Base-by-base conservation (phyloP, 2,329 filamentous ascomycete genomes). In the Chalaropsis thielavioides region DNA sequence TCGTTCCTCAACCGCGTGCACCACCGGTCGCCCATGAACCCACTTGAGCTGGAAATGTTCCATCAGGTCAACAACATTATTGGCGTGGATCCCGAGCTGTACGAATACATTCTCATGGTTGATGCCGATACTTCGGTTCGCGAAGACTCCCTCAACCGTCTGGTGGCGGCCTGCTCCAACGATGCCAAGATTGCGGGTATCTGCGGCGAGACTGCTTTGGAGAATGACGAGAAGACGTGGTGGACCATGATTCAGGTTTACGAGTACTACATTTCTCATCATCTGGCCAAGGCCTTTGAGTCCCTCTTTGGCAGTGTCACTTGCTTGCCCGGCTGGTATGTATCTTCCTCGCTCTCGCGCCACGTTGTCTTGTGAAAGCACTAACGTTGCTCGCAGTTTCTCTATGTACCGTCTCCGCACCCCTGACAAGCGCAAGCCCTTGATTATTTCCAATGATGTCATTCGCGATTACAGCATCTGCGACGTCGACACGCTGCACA, bases 161-260 rank as follows among this genome's bases (percentile, higher is more conserved):
- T 99, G 4, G 92, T 99, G 19, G 90, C 94, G 66, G 89, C 89
- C 62, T 99, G 92, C 76, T 87, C 90, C 69, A 92, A 96, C 72
- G 90, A 99, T 74, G 87, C 90, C 40, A 96, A 95, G 78, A 96
- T 99, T 77, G 91, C 90, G 27, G 94, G 92, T 76, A 96, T 97
- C 68, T 99, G 94, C 74, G 94, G 94, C 73, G 94, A 99, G 75
- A 99, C 94, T 1, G 94, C 87, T 75, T 80, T 99, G 71, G 89
- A 96, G 74, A 99, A 99, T 72, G 92, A 96, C 74, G 90, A 96
- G 71, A 83, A 87, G 69, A 92, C 87, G 71, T 97, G 92, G 91
- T 96, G 90, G 90, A 99, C 94, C 13, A 99, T 99, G 94, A 99
- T 99, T 72, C 94, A 99, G 75, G 94, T 99, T 69, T 99, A 99